These are phyloP conservation scores for Physcomitrium patens DNA, from an alignment of 225 moss, liverwort and hornwort genomes.

Conservation along the genomic window DNA sequence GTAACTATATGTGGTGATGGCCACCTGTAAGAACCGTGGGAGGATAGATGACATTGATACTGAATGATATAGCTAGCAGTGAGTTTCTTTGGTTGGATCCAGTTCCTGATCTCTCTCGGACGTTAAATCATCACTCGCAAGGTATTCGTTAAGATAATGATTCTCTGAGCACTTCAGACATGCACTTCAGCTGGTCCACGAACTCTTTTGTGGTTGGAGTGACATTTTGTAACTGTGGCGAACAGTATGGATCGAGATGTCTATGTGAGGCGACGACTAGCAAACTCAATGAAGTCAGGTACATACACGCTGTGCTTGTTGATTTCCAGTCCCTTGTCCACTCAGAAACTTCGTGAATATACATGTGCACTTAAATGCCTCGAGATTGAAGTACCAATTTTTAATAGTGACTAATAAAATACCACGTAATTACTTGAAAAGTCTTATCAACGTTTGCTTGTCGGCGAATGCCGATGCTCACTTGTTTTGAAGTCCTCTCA, in stretches of 20 bases:
- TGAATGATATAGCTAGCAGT: not conserved
- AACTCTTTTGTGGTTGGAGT: not conserved
- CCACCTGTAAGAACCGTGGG: not conserved
- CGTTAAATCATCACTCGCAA: not conserved
- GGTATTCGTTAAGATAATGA: not conserved
- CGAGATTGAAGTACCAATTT: not conserved
- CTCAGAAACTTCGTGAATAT: not conserved
- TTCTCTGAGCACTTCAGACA: not conserved
- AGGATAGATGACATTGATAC: not conserved
- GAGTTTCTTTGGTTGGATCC: not conserved
- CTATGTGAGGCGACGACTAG: slow-evolving; percentile 20
- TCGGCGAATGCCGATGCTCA: not conserved
- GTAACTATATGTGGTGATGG: not conserved
- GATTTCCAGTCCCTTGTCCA: not conserved
- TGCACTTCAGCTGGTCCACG: not conserved
- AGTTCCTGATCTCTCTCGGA: not conserved
- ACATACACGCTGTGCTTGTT: not conserved
- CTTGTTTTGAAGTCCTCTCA: slow-evolving; percentile 4
- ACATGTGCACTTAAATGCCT: slow-evolving; percentile 14
- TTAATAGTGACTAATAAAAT: not conserved
- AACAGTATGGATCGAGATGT: slow-evolving; percentile 20
- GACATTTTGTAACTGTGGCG: not conserved
- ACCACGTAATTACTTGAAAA: not conserved
- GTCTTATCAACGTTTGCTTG: not conserved
- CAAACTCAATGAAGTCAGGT: slow-evolving; percentile 30